A percentile compares a stretch with the other conserved stretches of the same genome.
Conservation (phyloP, 2,329 filamentous ascomycete species). For the Botrytis tulipae region DNA sequence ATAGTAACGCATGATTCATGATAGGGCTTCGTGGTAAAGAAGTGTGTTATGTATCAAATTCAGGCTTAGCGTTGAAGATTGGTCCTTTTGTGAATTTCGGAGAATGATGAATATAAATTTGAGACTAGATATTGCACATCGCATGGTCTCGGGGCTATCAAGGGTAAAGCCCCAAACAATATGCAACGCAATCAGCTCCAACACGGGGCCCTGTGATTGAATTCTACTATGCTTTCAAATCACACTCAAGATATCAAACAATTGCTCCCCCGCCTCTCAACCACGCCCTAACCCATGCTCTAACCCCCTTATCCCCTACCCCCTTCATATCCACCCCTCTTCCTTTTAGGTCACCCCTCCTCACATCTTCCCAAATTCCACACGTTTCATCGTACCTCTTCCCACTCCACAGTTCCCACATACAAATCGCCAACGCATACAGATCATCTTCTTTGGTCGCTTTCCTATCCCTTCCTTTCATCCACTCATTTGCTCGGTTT, state of each 20-base stretch:
- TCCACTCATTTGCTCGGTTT: not conserved
- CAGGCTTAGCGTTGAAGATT: not conserved
- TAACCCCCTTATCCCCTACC: not conserved
- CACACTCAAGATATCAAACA: not conserved
- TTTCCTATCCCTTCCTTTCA: not conserved
- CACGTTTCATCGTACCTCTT: not conserved
- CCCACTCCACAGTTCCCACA: not conserved
- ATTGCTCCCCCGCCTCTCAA: constrained; percentile 2
- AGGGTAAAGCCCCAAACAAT: not conserved
- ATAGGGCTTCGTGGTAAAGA: not conserved
- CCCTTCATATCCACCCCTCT: not conserved
- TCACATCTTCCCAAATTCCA: not conserved
- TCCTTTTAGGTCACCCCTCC: not conserved
- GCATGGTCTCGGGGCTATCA: not conserved
- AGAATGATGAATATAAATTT: not conserved
- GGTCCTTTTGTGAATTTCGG: not conserved
- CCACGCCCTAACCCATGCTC: not conserved
- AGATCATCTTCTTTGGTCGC: not conserved
- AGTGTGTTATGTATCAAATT: not conserved
- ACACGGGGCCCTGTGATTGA: accelerated
- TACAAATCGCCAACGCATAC: not conserved
- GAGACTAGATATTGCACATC: not conserved
- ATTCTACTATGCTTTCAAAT: not conserved
- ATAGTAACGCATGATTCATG: not conserved
- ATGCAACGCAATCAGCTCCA: not conserved